Conservation (phyloP, 2,329 filamentous ascomycete species). For the Torrubiellomyces zombiae region DNA sequence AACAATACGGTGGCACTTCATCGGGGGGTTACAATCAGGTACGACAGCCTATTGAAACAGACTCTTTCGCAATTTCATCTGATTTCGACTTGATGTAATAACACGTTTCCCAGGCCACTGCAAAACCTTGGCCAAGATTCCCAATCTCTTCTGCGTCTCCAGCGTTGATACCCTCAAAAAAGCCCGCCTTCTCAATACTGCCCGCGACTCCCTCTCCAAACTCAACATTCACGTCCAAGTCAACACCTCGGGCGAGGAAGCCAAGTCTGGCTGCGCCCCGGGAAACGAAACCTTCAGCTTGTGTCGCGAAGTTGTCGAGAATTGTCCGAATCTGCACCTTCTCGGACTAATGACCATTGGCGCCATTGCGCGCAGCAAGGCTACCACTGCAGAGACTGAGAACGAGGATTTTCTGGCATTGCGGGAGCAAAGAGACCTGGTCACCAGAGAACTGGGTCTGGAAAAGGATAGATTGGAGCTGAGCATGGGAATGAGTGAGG, state of each 20-base stretch:
- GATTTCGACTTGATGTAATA: background rate
- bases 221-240: constrained; percentile 79
- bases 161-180: constrained; percentile 84
- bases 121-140: constrained; percentile 68
- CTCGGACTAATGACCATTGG: constrained; percentile 94
- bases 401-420: constrained; percentile 78
- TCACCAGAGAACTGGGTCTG: constrained; percentile 34
- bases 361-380: constrained; percentile 71
- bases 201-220: constrained; percentile 37
- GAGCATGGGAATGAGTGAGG: constrained; percentile 98
- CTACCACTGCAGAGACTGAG: constrained; percentile 55
- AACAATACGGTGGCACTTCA: constrained; percentile 86
- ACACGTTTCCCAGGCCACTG: constrained; percentile 54
- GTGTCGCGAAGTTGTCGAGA: constrained; percentile 50
- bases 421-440: constrained; percentile 50
- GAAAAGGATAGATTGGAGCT: constrained; percentile 52
- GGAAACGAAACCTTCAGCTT: constrained; percentile 42
- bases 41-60: constrained; percentile 1
- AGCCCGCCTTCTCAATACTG: constrained; percentile 62
- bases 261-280: constrained; percentile 70
- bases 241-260: constrained; percentile 79
- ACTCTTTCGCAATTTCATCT: constrained; percentile 1
- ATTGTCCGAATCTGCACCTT: constrained; percentile 58
- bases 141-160: constrained; percentile 81
- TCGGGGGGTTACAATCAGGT: constrained; percentile 76